Conservation (phyloP, 106 monocot genomes). For the Allium cepa region DNA sequence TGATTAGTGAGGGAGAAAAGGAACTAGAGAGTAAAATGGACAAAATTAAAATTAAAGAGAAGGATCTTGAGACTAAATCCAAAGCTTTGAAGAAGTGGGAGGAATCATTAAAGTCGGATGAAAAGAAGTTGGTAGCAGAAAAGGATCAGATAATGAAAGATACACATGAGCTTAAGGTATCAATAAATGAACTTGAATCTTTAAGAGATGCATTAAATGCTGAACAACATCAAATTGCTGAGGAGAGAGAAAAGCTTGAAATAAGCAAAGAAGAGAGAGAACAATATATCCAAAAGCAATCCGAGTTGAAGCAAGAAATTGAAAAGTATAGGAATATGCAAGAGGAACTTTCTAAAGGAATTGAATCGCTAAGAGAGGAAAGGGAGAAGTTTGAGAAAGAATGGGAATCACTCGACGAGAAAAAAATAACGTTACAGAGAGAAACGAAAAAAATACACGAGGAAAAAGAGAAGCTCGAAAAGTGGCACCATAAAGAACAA, state of each 20-base stretch:
- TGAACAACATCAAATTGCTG: constrained; percentile 30
- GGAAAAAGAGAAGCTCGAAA: constrained; percentile 61
- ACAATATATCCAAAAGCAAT: constrained; percentile 36
- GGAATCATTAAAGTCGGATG: constrained; percentile 40
- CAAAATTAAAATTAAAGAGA: constrained; percentile 44
- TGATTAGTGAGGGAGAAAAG: constrained; percentile 54
- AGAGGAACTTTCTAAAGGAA: constrained; percentile 47
- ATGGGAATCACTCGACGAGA: constrained; percentile 89
- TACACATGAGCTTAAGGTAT: constrained; percentile 17
- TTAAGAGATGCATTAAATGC: constrained; percentile 44
- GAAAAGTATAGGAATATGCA: constrained; percentile 52
- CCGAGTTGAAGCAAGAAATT: constrained; percentile 72
- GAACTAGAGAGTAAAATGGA: constrained; percentile 41
- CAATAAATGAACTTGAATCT: constrained; percentile 37
- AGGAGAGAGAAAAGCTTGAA: constrained; percentile 55
- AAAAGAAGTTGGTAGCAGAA: constrained; percentile 41
- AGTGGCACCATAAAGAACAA: constrained; percentile 54
- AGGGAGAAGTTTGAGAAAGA: constrained; percentile 85
- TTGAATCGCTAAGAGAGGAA: constrained; percentile 61
- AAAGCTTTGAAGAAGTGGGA: constrained; percentile 75
- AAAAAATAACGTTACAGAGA: constrained; percentile 34
- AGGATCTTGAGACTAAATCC: constrained; percentile 57
- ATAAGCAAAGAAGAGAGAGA: constrained; percentile 66
- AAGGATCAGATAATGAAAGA: constrained; percentile 40
- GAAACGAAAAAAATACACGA: constrained; percentile 37